Percentiles rank a stretch among this genome's conserved stretches.
Evolutionary conservation across 108 stramenopile species (phyloP).

Genomic region (Stephanodiscus triporus): DNA sequence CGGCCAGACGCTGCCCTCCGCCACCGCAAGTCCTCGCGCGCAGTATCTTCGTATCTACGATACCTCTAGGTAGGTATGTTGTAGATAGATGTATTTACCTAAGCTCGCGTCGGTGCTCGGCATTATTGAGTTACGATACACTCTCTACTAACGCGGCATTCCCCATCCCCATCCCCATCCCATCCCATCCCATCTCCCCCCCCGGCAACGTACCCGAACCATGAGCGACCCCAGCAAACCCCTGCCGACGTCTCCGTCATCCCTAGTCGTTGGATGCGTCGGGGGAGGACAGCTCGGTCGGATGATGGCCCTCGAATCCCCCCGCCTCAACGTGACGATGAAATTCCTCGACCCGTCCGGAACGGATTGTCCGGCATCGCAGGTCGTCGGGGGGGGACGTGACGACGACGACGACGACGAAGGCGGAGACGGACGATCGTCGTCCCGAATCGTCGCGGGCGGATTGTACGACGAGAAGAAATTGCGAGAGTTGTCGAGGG

Average conservation of each 20-base stretch:
- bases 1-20: too few relatives aligned
- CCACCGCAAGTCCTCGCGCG: too few relatives aligned
- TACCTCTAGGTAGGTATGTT: too few relatives aligned
- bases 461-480: constrained; percentile 80
- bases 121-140: too few relatives aligned
- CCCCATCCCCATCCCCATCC: too few relatives aligned
- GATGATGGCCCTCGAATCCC: constrained; percentile 98
- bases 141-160: too few relatives aligned
- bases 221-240: constrained; percentile 1
- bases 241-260: constrained; percentile 33
- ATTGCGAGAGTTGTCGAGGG: constrained; percentile 65
- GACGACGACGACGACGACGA: background rate
- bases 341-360: constrained; percentile 88
- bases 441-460: constrained; percentile 46
- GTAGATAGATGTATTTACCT: too few relatives aligned
- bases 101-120: too few relatives aligned
- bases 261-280: constrained; percentile 88
- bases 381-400: constrained; percentile 39
- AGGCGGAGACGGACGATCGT: too few relatives aligned
- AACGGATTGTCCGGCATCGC: constrained; percentile 69
- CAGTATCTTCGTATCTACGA: too few relatives aligned
- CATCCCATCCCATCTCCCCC: too few relatives aligned
- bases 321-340: constrained; percentile 89
- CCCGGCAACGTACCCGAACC: background rate
- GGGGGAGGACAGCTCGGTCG: constrained; percentile 99